Conservation (phyloP, 164 flowering plant genomes). For the Chimonanthus salicifolius region DNA sequence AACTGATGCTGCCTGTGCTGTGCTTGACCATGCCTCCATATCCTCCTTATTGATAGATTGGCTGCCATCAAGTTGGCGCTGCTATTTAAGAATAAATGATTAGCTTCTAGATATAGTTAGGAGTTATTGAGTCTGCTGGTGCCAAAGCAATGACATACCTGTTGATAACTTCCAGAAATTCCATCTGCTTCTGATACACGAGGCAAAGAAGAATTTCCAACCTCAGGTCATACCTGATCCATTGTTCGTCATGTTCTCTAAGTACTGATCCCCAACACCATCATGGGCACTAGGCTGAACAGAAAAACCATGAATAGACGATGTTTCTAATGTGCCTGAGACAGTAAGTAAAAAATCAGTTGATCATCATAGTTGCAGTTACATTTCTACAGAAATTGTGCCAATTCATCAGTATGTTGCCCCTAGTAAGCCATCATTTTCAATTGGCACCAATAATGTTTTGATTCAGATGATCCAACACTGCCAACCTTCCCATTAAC, state of each 20-base stretch:
- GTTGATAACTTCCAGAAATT: constrained; percentile 4
- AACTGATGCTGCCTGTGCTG: constrained; percentile 20
- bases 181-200: constrained; percentile 8
- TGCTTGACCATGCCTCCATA: constrained; percentile 5
- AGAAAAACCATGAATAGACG: constrained; percentile 23
- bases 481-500: no score
- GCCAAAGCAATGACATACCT: constrained; percentile 18
- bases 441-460: no score
- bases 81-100: constrained; percentile 4
- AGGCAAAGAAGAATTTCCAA: constrained; percentile 2
- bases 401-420: no score
- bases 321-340: constrained; percentile 28
- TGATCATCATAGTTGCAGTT: neutral
- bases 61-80: constrained; percentile 17
- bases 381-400: neutral
- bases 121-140: neutral
- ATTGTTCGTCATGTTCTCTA: constrained; percentile 6
- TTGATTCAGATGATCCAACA: no score
- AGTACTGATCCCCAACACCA: constrained; percentile 17
- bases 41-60: constrained; percentile 15
- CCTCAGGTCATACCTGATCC: constrained; percentile 12
- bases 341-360: constrained; percentile 6
- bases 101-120: neutral
- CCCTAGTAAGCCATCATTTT: no score
- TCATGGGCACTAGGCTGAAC: constrained; percentile 11